Conservation (phyloP, 805 yeast genomes). For the Debaryomyces prosopidis region DNA sequence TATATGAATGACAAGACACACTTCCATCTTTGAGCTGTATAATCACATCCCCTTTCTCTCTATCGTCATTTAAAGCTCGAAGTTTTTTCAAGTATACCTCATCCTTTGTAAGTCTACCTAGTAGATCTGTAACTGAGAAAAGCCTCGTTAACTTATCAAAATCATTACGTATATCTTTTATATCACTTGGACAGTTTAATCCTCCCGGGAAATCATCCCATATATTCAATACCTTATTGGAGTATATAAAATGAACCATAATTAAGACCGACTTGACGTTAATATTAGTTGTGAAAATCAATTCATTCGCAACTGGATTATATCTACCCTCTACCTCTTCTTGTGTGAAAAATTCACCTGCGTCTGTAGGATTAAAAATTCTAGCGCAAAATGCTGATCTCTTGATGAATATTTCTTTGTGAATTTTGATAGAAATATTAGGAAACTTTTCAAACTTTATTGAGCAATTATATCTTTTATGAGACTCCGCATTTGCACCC, state of each 20-base stretch:
- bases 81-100: constrained; percentile 16
- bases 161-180: constrained; percentile 26
- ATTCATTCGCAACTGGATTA: constrained; percentile 8
- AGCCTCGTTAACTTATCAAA: constrained; percentile 25
- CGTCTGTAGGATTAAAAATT: constrained; percentile 19
- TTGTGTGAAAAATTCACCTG: constrained; percentile 21
- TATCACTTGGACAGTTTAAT: constrained; percentile 26
- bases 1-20: constrained; percentile 47
- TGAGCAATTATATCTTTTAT: constrained; percentile 30
- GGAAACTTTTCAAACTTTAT: constrained; percentile 24
- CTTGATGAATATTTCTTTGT: constrained; percentile 27
- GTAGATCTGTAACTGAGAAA: constrained; percentile 22
- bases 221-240: constrained; percentile 43
- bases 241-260: constrained; percentile 48
- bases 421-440: constrained; percentile 33
- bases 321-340: constrained; percentile 26
- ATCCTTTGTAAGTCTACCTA: constrained; percentile 24
- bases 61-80: constrained; percentile 14
- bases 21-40: constrained; percentile 50
- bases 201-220: constrained; percentile 44
- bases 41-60: constrained; percentile 38
- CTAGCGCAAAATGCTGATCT: constrained; percentile 30
- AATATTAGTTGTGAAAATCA: constrained; percentile 21
- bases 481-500: not conserved
- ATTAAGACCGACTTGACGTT: constrained; percentile 41